Conservation (phyloP, 345 rosid species). For the Isatis tinctoria region DNA sequence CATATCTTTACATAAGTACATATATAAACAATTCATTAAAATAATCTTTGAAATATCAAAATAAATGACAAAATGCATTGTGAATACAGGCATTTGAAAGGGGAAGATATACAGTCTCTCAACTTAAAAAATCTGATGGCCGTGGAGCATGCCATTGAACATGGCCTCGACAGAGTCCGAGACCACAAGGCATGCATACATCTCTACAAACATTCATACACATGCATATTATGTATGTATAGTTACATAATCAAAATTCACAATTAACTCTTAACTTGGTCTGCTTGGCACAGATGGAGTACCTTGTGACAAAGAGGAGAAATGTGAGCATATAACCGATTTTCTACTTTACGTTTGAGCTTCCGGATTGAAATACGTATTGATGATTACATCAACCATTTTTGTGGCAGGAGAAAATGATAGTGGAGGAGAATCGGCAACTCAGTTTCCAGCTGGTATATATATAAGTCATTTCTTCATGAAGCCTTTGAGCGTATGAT, state of each 20-base stretch:
- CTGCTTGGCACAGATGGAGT: conserved; percentile 38
- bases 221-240: background rate
- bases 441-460: conserved; percentile 45
- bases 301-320: conserved; percentile 34
- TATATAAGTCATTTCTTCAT: background rate
- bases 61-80: background rate
- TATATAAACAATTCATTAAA: background rate
- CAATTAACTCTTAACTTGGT: conserved; percentile 2
- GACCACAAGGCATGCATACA: conserved; percentile 42
- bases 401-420: conserved; percentile 29
- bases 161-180: conserved; percentile 53
- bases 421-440: conserved; percentile 42
- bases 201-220: background rate
- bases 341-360: background rate
- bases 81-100: conserved; percentile 58
- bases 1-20: background rate
- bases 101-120: conserved; percentile 66
- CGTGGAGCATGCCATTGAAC: conserved; percentile 65
- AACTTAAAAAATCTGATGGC: conserved; percentile 48
- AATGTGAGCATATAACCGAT: conserved; percentile 35
- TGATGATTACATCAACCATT: background rate
- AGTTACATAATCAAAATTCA: background rate
- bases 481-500: background rate
- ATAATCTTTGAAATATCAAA: background rate
- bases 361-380: background rate